Conservation (phyloP, 2,329 filamentous ascomycete species). For the Cytospora chrysosperma region DNA sequence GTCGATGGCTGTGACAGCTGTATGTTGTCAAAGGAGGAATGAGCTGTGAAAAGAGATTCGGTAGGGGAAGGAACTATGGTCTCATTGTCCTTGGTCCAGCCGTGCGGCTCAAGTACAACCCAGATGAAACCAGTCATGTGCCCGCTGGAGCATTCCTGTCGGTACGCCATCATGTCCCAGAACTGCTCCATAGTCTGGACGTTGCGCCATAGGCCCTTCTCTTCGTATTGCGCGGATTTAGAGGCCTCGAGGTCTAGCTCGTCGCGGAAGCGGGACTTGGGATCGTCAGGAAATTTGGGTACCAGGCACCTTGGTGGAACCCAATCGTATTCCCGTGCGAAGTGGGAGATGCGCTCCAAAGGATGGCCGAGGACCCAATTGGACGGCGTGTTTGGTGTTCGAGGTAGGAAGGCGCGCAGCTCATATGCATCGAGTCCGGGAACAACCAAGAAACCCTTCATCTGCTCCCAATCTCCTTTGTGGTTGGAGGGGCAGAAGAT, state of each 20-base stretch:
- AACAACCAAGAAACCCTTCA: slow-evolving; percentile 81
- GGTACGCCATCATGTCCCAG: slow-evolving; percentile 97
- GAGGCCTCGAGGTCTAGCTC: slow-evolving; percentile 84
- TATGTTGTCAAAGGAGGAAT: slow-evolving; percentile 31
- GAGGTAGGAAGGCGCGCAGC: slow-evolving; percentile 74
- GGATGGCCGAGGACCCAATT: slow-evolving; percentile 72
- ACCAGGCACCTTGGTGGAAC: slow-evolving; percentile 82
- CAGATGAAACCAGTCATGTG: slow-evolving; percentile 92
- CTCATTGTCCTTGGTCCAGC: slow-evolving; percentile 17
- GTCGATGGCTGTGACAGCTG: slow-evolving; percentile 31
- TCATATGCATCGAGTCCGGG: slow-evolving; percentile 84
- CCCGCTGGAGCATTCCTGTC: slow-evolving; percentile 93
- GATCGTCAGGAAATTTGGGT: slow-evolving; percentile 90
- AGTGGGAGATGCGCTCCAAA: slow-evolving; percentile 63
- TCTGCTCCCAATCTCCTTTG: slow-evolving; percentile 39
- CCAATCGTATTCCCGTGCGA: slow-evolving; percentile 54
- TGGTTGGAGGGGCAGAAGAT: slow-evolving; percentile 21
- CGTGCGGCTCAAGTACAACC: slow-evolving; percentile 71
- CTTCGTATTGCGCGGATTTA: slow-evolving; percentile 53
- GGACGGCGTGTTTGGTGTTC: slow-evolving; percentile 46
- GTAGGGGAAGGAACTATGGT: slow-evolving; percentile 22
- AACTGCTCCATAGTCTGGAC: slow-evolving; percentile 85
- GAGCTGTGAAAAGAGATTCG: slow-evolving; percentile 31
- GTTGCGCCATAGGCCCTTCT: slow-evolving; percentile 74
- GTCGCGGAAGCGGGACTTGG: slow-evolving; percentile 84